Base-by-base conservation (phyloP, 208 protist species). In the Paratrypanosoma confusum region DNA sequence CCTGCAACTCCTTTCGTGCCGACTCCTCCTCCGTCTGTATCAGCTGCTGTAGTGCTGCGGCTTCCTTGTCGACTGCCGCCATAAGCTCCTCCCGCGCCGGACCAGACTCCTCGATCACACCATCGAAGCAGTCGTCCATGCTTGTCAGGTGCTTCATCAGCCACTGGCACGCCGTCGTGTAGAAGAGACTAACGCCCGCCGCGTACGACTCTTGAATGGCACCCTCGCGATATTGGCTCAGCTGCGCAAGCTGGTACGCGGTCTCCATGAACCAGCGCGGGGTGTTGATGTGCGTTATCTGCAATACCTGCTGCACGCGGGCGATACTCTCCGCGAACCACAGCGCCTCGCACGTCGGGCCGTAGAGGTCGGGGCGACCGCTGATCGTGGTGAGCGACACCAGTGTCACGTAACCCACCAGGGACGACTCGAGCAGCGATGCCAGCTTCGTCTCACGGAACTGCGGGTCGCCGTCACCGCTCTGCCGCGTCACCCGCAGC, bases 311-410 rank as follows among this genome's bases (percentile, higher is more conserved):
- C 28, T 87, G 75, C 50, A 91, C 82, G 14, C 65, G 66, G 25
- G 51, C 44, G 33, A 91, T 40, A n/a, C 62, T 43, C 27, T 47
- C 62, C 11, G 74, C 62, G 39, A 91, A 85, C 27, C 47, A 46
- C 34, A 91, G 50, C 22, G 81, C 75, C 7, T 61, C 67, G 36
- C 71, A 79, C 14, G 77, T 57, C 11, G 70, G 49, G 17, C 70
- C 65, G 43, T 75, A 72, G 14, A 91, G 57, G 27, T 91, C 77
- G 6, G 54, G 41, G 3, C 78, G 52, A 3, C 81, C 81, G 57
- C 74, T 85, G 45, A 91, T 73, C 5, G 77, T 87, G 29, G 71
- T 81, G 24, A 91, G 78, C 33, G 66, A 78, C 28, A 91, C 63
- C 23, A 91, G 67, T 11, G 81, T 91, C 31, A 81, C 65, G 46